Conservation (phyloP, 2,329 filamentous ascomycete genomes). For the Aspergillus ustus region DNA sequence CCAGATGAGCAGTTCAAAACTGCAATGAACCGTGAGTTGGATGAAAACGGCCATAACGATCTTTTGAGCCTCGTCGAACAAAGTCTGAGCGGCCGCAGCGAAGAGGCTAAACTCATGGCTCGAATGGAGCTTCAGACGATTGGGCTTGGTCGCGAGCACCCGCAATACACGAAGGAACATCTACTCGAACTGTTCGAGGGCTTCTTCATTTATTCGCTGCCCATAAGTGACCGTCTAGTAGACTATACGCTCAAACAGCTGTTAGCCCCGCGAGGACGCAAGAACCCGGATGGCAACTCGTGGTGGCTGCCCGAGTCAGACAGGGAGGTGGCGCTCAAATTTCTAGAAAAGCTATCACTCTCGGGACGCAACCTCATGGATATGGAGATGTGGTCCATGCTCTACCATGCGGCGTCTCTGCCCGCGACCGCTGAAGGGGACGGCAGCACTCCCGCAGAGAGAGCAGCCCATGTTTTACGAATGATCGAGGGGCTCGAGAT, state of each 20-base stretch:
- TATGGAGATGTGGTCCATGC: slow-evolving; percentile 53
- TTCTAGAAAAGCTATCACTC: slow-evolving; percentile 49
- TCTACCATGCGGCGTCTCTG: slow-evolving; percentile 45
- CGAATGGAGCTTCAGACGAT: slow-evolving; percentile 43
- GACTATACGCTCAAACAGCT: slow-evolving; percentile 42
- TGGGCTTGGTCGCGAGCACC: slow-evolving; percentile 45
- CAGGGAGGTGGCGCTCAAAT: slow-evolving; percentile 43
- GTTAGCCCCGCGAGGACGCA: slow-evolving; percentile 31
- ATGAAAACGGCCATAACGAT: background rate
- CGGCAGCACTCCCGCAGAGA: background rate
- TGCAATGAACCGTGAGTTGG: background rate
- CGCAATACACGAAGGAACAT: slow-evolving; percentile 40
- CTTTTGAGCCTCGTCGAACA: background rate
- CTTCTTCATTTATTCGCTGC: slow-evolving; percentile 35
- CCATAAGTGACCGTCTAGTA: slow-evolving; percentile 29
- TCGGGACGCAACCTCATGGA: slow-evolving; percentile 47
- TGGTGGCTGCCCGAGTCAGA: slow-evolving; percentile 29
- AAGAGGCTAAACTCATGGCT: slow-evolving; percentile 34
- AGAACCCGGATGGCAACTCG: slow-evolving; percentile 12
- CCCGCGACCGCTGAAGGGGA: slow-evolving; percentile 43
- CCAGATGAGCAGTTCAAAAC: background rate
- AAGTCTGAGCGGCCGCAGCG: background rate
- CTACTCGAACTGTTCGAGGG: slow-evolving; percentile 40
- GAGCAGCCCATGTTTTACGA: slow-evolving; percentile 28
- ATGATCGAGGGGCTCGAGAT: slow-evolving; percentile 35